phyloP scores from a whole-genome alignment of 73 alveolate species.

The Paramecium tetraurelia region DNA sequence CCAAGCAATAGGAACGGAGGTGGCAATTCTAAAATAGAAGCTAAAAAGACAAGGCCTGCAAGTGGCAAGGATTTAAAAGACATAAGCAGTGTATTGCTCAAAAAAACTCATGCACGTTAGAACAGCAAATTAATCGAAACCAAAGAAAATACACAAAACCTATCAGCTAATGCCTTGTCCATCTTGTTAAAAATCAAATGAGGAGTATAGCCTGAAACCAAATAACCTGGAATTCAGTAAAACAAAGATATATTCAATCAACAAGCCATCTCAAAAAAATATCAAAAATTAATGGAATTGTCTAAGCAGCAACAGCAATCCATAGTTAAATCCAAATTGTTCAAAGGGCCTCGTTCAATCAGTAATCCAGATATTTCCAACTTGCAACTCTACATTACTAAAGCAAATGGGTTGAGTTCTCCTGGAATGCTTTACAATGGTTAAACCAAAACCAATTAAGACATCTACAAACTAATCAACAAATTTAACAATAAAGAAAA shows the following conservation, averaged over 20 bases:
- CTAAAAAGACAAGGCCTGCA: constrained; percentile 25
- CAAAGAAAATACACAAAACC: neutral
- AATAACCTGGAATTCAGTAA: neutral
- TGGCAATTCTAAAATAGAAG: neutral
- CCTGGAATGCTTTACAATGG: constrained; percentile 52
- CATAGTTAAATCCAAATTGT: neutral
- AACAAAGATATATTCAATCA: constrained; percentile 7
- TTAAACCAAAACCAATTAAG: constrained; percentile 49
- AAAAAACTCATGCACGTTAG: constrained; percentile 44
- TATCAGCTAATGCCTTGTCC: neutral
- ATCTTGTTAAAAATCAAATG: neutral
- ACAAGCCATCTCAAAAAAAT: neutral
- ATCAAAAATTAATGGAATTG: constrained; percentile 8
- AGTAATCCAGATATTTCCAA: constrained; percentile 41
- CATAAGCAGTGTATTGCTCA: neutral
- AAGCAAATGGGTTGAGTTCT: neutral
- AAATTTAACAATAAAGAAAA: constrained; percentile 42
- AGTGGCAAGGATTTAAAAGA: neutral
- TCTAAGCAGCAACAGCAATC: neutral
- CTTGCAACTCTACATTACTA: neutral
- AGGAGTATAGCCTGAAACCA: constrained; percentile 5
- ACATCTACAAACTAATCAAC: neutral
- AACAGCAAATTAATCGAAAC: constrained; percentile 22
- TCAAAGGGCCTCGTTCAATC: constrained; percentile 38
- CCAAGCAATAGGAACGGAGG: neutral